phyloP scores from a whole-genome alignment of 1,284 basidiomycete genomes.

The Earliella scabrosa region DNA sequence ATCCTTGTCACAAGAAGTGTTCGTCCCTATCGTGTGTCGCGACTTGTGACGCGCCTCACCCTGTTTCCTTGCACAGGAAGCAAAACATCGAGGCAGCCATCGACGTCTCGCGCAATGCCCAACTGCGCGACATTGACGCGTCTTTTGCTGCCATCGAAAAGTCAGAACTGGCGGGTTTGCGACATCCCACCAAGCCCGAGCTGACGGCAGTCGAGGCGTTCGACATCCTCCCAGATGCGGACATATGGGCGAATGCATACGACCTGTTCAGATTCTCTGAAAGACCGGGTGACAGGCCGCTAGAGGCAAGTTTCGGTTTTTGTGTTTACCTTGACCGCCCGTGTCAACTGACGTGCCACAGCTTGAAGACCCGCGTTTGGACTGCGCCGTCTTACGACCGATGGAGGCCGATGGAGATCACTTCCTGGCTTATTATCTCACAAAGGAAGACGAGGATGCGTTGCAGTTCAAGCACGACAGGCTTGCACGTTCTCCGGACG shows the following conservation, averaged over 20 bases:
- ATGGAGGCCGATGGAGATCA: conserved; percentile 87
- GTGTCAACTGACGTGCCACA: conserved; percentile 31
- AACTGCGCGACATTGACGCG: conserved; percentile 81
- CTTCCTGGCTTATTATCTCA: conserved; percentile 89
- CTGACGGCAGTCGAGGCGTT: conserved; percentile 84
- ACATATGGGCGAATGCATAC: conserved; percentile 90
- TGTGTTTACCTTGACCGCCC: not conserved
- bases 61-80: conserved; percentile 41
- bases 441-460: conserved; percentile 69
- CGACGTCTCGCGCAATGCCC: conserved; percentile 80
- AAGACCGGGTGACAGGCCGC: conserved; percentile 76
- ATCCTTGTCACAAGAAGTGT: conserved; percentile 60
- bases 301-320: conserved; percentile 63
- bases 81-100: conserved; percentile 53
- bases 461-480: conserved; percentile 36
- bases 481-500: conserved; percentile 40
- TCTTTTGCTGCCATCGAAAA: conserved; percentile 75
- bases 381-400: conserved; percentile 86
- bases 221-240: conserved; percentile 85
- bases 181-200: conserved; percentile 81
- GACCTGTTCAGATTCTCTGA: conserved; percentile 90
- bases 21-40: conserved; percentile 35
- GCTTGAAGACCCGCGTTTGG: conserved; percentile 77
- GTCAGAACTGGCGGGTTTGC: conserved; percentile 61
- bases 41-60: not conserved